Evolutionary conservation across 2,329 filamentous ascomycete species (phyloP), one percentile per base, ranked within the genome.

Genomic region (Xylaria sp.): DNA sequence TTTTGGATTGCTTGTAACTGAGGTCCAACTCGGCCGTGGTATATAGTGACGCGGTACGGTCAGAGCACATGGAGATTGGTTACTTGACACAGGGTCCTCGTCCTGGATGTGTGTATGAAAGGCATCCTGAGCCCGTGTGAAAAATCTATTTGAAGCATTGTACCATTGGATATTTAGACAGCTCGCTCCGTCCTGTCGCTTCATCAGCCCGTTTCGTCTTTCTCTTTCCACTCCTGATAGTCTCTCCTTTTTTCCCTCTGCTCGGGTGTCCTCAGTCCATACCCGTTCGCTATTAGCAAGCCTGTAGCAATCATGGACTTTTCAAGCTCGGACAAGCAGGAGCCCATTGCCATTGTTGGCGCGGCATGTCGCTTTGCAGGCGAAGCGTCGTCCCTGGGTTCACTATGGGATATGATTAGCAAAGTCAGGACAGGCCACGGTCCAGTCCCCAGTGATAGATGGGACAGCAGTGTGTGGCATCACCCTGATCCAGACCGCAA

Each of bases 401-500:
- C 28, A 20, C 50, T 53, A 53, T 53, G 50, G 48, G 30, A 53
- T 53, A 53, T 53, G 50, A 34, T 53, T n/a, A 53, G 30, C 28
- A 34, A 53, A 20, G 28, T 34, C 30, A 32, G 30, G 28, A 53
- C 50, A 1, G 50, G 28, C 9, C 50, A 53, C 30, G 28, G 28
- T 32, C 28, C 28, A 23, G 50, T 53, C 7, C 50, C 50, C 28
- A 34, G 15, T 15, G 50, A 53, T n/a, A 53, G 50, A 34, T 53
- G 50, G 50, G 50, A 53, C n/a, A 34, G 28, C 28, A 34, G 23
- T 20, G 30, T 20, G 7, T 53, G 28, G 28, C n/a, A 53, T 34
- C 50, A 53, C 50, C 50, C 50, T 36, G 50, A 53, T 53, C 50
- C 50, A 32, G 50, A 53, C n/a, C 50, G 50, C 8, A 53, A 53